Evolutionary conservation across 306 rosid genomes (phyloP).

Genomic region (Elaeagnus macrophylla): DNA sequence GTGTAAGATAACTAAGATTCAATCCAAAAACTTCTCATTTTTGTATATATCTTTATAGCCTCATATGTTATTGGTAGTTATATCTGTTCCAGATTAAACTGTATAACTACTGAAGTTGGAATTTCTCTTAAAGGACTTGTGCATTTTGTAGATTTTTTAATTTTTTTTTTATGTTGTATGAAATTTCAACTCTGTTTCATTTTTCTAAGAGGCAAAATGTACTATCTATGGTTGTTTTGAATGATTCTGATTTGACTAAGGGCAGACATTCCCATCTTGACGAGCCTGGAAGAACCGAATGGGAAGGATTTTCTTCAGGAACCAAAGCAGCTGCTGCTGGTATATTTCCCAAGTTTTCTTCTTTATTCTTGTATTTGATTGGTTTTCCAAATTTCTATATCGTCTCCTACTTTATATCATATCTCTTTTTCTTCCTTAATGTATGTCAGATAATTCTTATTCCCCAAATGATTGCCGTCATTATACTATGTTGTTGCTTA

Average conservation of each 20-base stretch:
- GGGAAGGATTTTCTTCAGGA: conserved; percentile 95
- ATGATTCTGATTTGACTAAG: background rate
- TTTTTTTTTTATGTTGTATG: no score
- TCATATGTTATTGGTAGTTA: background rate
- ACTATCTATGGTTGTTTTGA: no score
- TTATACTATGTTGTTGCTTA: background rate
- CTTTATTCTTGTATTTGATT: background rate
- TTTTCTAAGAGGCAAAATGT: no score
- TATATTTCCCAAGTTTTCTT: conserved; percentile 20
- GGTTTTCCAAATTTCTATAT: background rate
- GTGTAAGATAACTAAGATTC: conserved; percentile 46
- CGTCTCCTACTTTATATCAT: background rate
- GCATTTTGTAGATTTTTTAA: background rate
- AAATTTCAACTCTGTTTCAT: background rate
- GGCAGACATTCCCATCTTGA: conserved; percentile 88
- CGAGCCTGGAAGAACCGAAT: conserved; percentile 86
- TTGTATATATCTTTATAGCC: background rate
- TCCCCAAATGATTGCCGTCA: background rate
- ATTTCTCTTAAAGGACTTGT: background rate
- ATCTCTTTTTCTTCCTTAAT: background rate
- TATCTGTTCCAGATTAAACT: no score
- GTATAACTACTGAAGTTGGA: background rate
- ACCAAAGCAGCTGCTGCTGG: conserved; percentile 98
- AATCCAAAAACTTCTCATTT: background rate
- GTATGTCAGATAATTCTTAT: no score